Evolutionary conservation across 768 basidiomycete species (phyloP).

Genomic region (Hortiboletus flavorubellus): DNA sequence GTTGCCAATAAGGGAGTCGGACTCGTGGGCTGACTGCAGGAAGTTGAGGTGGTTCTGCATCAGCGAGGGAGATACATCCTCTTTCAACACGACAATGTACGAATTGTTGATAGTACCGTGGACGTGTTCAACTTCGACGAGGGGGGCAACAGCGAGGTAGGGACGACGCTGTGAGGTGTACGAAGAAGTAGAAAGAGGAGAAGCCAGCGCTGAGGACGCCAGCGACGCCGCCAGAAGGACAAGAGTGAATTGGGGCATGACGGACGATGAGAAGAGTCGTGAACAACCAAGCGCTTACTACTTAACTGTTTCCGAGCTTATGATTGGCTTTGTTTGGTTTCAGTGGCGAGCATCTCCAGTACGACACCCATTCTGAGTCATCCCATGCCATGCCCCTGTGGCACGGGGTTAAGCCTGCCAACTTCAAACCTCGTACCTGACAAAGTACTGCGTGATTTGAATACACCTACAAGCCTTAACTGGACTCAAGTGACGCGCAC

Average conservation of each 20-base stretch:
- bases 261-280: slow-evolving; percentile 19
- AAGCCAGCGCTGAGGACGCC: slow-evolving; percentile 34
- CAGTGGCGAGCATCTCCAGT: slow-evolving; percentile 18
- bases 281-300: slow-evolving; percentile 11
- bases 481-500: background rate
- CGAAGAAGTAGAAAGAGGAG: slow-evolving; percentile 44
- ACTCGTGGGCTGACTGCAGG: slow-evolving; percentile 59
- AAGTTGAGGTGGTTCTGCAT: slow-evolving; percentile 79
- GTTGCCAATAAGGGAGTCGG: slow-evolving; percentile 47
- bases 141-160: slow-evolving; percentile 56
- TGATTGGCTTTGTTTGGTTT: slow-evolving; percentile 29
- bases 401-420: too few species aligned
- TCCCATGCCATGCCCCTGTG: background rate
- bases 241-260: slow-evolving; percentile 34
- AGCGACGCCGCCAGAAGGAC: slow-evolving; percentile 39
- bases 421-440: background rate
- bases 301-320: slow-evolving; percentile 18
- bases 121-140: slow-evolving; percentile 55
- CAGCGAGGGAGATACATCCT: slow-evolving; percentile 52
- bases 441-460: background rate
- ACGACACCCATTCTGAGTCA: slow-evolving; percentile 1
- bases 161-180: slow-evolving; percentile 37
- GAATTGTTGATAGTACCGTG: slow-evolving; percentile 81
- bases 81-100: slow-evolving; percentile 92
- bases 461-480: too few species aligned